Conservation (phyloP, 495 filamentous ascomycete species). For the Tuber magnatum region DNA sequence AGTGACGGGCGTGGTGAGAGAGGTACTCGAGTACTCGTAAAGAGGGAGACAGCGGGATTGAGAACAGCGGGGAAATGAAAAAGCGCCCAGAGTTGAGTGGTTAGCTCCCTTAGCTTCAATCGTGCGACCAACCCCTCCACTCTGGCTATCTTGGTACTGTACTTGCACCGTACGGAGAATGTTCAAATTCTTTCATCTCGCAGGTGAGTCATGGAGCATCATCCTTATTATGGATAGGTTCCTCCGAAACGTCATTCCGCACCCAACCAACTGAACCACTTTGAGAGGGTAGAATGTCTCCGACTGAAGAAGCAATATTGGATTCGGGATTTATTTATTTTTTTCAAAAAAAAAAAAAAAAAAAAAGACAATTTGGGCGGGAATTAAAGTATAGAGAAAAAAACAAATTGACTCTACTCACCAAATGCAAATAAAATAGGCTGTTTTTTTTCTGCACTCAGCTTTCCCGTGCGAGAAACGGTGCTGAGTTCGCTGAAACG, state of each 20-base stretch:
- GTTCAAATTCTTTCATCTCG: slow-evolving; percentile 26
- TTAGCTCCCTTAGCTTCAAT: slow-evolving; percentile 4
- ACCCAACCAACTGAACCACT: background rate
- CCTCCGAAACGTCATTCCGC: slow-evolving; percentile 33
- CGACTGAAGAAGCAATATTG: background rate
- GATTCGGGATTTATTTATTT: background rate
- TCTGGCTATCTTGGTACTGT: slow-evolving; percentile 13
- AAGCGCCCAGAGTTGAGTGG: slow-evolving; percentile 3
- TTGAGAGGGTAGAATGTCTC: background rate
- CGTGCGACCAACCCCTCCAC: slow-evolving; percentile 13
- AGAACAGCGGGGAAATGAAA: background rate
- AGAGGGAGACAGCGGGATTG: background rate
- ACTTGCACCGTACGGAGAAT: too few species aligned
- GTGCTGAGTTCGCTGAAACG: slow-evolving; percentile 1
- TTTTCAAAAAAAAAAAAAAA: background rate
- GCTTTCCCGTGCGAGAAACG: background rate
- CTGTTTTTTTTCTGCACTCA: background rate
- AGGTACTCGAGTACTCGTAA: too few species aligned
- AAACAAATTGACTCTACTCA: background rate
- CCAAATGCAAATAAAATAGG: background rate
- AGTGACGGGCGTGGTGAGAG: background rate
- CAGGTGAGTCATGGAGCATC: slow-evolving; percentile 33
- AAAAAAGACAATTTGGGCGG: background rate
- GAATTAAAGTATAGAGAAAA: background rate
- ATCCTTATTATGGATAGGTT: slow-evolving; percentile 35